Evolutionary conservation across 495 filamentous ascomycete species (phyloP).

Genomic region (Penicillium soppii): DNA sequence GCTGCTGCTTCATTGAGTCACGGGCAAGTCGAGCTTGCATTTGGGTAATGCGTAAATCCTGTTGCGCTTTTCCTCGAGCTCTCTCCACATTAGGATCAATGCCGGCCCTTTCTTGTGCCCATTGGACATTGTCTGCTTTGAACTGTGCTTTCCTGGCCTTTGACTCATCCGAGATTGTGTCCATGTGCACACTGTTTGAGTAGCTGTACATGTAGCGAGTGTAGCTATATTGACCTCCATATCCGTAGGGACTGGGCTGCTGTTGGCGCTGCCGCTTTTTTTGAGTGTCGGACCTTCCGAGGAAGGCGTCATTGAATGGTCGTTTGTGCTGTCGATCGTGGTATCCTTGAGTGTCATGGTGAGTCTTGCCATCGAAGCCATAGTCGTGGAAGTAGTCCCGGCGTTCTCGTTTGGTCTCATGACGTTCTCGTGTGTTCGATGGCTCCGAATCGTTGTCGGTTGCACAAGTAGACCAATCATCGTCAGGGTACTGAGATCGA

Average conservation of each 20-base stretch:
- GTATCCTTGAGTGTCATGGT: too few relatives aligned
- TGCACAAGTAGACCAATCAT: neutral
- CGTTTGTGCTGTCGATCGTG: too few relatives aligned
- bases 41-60: too few relatives aligned
- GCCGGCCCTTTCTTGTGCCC: constrained; percentile 12
- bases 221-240: too few relatives aligned
- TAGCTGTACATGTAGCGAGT: constrained; percentile 31
- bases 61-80: constrained; percentile 6
- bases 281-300: too few relatives aligned
- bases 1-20: too few relatives aligned
- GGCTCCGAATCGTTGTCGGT: neutral
- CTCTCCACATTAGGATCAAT: constrained; percentile 11
- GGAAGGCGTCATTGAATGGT: too few relatives aligned
- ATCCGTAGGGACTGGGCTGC: neutral
- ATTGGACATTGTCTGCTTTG: constrained; percentile 10
- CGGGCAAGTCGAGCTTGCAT: constrained; percentile 13
- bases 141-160: constrained; percentile 20
- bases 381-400: too few relatives aligned
- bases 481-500: neutral
- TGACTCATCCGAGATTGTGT: constrained; percentile 23
- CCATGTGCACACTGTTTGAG: constrained; percentile 34
- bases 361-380: too few relatives aligned
- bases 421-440: too few relatives aligned
- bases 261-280: neutral
- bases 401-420: too few relatives aligned